These are phyloP conservation scores for Quercus parvula DNA, from an alignment of 306 rosid species.

Conservation along the genomic window DNA sequence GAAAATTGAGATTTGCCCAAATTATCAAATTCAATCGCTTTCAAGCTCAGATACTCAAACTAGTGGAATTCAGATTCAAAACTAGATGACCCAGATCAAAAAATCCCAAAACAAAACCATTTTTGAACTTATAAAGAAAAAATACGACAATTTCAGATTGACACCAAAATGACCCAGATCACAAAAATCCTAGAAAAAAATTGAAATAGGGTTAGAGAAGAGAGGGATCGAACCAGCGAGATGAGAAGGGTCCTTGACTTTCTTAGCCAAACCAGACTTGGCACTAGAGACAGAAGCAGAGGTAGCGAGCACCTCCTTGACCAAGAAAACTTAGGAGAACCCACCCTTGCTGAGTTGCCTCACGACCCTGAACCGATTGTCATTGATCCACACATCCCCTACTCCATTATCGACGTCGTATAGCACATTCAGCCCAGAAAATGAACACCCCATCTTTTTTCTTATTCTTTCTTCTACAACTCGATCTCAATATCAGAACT, in stretches of 20 bases:
- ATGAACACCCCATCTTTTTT: slow-evolving; percentile 71
- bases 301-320: slow-evolving; percentile 65
- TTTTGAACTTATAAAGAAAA: background rate
- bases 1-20: too few species aligned
- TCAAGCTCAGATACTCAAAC: background rate
- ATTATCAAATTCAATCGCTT: background rate
- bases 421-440: slow-evolving; percentile 81
- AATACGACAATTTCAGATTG: background rate
- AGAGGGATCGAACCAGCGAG: slow-evolving; percentile 55
- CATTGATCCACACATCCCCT: slow-evolving; percentile 96
- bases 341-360: slow-evolving; percentile 99
- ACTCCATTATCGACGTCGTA: slow-evolving; percentile 91
- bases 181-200: background rate
- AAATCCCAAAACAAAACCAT: background rate
- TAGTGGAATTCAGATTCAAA: background rate
- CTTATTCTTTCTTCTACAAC: background rate
- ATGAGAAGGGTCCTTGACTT: slow-evolving; percentile 72
- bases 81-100: slow-evolving; percentile 26
- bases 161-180: background rate
- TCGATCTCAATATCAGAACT: too few species aligned
- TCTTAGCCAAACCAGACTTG: slow-evolving; percentile 55
- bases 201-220: background rate
- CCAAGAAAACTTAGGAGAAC: slow-evolving; percentile 79
- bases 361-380: slow-evolving; percentile 75
- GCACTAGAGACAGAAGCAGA: slow-evolving; percentile 30